Evolutionary conservation across 169 alveolate species (phyloP).

Genomic region (Haemoproteus tartakovskyi): DNA sequence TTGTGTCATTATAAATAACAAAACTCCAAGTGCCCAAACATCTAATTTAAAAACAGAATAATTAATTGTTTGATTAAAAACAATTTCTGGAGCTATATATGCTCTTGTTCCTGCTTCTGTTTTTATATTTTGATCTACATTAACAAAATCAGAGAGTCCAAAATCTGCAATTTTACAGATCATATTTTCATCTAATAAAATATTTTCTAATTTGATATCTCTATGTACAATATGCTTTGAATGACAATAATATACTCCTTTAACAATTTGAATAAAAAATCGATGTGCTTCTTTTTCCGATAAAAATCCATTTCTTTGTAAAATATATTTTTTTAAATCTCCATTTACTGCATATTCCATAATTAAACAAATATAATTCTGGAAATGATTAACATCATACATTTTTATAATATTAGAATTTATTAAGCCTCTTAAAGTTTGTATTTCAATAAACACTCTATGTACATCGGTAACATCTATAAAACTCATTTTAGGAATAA

Average conservation of each 20-base stretch:
- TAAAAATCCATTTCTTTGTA: conserved; percentile 70
- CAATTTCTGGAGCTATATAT: conserved; percentile 75
- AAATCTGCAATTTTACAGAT: conserved; percentile 59
- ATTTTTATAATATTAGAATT: conserved; percentile 72
- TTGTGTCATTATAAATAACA: conserved; percentile 76
- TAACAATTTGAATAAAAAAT: conserved; percentile 75
- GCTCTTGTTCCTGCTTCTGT: conserved; percentile 77
- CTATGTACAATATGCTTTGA: conserved; percentile 81
- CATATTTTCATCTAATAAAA: conserved; percentile 66
- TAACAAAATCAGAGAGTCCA: conserved; percentile 69
- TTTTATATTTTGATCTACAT: conserved; percentile 64
- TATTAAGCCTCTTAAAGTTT: conserved; percentile 66
- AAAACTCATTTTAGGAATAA: conserved; percentile 69
- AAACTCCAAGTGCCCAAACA: conserved; percentile 73
- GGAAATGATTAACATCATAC: conserved; percentile 73
- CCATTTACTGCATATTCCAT: conserved; percentile 73
- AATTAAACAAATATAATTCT: conserved; percentile 71
- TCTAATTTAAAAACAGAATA: conserved; percentile 72
- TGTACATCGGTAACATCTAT: conserved; percentile 70
- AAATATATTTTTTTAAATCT: conserved; percentile 69
- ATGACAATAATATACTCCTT: conserved; percentile 80
- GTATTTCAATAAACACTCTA: conserved; percentile 72
- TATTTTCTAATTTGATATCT: conserved; percentile 75
- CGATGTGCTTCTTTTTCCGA: conserved; percentile 68
- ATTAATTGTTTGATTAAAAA: conserved; percentile 67